Evolutionary conservation across 495 filamentous ascomycete genomes (phyloP), one percentile per base, ranked within the genome.

Genomic region (Zalerion maritima): DNA sequence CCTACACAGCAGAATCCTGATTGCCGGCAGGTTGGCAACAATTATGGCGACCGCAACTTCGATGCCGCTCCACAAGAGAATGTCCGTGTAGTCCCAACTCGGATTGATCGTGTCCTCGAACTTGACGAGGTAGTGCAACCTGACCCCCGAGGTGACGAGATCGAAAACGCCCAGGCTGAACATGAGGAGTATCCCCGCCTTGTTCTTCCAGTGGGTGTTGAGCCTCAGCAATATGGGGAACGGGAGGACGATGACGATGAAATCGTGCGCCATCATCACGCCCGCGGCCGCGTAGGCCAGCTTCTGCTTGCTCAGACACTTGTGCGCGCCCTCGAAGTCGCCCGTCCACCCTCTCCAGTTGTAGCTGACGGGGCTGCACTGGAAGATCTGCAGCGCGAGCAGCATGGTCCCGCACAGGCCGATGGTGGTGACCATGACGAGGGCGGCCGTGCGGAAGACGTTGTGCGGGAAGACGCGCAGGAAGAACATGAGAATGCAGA

Each of bases 401-500:
- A 49, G 49, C n/a, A 47, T 36, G 21, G 49, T 14, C 14, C 47
- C 42, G n/a, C 50, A 46, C n/a, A n/a, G n/a, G 6, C 42, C 13
- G 17, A 30, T 14, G 24, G 52, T 54, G 24, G 54, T 35, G n/a
- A n/a, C n/a, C n/a, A n/a, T n/a, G n/a, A n/a, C n/a, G n/a, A 39
- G 30, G 3, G 48, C 43, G 17, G 42, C 37, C 16, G 48, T 41
- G 18, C 55, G 58, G 24, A 68, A 58, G 1, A 40, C 43, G 2
- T 33, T 26, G 16, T 57, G 48, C 20, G 57, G 55, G 31, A 68
- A 68, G 25, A 67, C 54, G 21, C 60, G 61, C 14, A 67, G 49
- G 44, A 66, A 68, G 42, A 67, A 65, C 37, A 50, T 52, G 6
- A 68, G 55, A 19, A 68, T 58, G 21, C 58, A 61, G 19, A 66